Percentiles rank a stretch among this genome's conserved stretches.
phyloP scores from a whole-genome alignment of 306 rosid genomes.

The Cotoneaster glaucophyllus region DNA sequence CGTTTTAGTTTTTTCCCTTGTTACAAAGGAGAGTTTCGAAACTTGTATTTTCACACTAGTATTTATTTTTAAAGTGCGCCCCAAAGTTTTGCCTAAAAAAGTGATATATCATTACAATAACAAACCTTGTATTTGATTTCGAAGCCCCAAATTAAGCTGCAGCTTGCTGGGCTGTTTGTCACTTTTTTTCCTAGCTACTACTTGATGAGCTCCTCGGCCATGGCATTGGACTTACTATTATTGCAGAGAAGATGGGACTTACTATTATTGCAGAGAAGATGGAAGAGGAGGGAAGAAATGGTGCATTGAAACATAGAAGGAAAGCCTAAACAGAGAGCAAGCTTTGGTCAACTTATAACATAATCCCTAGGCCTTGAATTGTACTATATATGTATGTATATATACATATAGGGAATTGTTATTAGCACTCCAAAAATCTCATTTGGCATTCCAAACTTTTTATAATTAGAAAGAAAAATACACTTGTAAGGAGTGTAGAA shows the following conservation, averaged over 20 bases:
- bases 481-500: too few species aligned
- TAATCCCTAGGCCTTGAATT: neutral
- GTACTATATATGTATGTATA: neutral
- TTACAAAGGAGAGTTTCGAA: neutral
- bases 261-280: slow-evolving; percentile 3
- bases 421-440: too few species aligned
- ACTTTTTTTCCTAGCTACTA: neutral
- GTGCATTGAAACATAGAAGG: slow-evolving; percentile 1
- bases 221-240: neutral
- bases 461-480: too few species aligned
- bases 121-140: neutral
- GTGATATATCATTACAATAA: neutral
- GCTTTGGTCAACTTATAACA: neutral
- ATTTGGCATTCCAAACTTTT: too few species aligned
- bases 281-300: neutral
- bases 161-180: neutral
- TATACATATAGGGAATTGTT: neutral
- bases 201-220: neutral
- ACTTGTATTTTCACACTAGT: neutral
- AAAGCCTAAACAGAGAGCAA: neutral
- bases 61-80: neutral
- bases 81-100: neutral
- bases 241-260: slow-evolving; percentile 1
- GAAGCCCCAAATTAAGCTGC: neutral
- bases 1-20: neutral